Conservation (phyloP, 192 early-diverging fungal genomes). For the Umbelopsis isabellina region DNA sequence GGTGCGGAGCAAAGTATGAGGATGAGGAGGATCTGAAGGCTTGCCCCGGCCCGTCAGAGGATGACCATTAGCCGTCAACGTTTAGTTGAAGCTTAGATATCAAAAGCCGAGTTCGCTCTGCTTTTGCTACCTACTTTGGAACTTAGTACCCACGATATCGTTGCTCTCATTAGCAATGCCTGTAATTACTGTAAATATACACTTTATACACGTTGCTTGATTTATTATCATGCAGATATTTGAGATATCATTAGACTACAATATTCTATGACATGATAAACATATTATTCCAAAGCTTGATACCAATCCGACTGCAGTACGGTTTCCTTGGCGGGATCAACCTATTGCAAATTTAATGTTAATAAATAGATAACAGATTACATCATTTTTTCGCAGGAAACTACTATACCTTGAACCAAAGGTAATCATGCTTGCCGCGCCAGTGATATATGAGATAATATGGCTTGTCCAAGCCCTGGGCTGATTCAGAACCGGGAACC, state of each 20-base stretch:
- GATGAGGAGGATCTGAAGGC: conserved; percentile 55
- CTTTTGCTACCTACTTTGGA: too few species aligned
- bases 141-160: too few species aligned
- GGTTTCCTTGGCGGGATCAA: conserved; percentile 48
- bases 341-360: conserved; percentile 25
- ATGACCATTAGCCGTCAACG: conserved; percentile 51
- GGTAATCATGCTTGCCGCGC: conserved; percentile 44
- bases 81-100: too few species aligned
- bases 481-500: conserved; percentile 3
- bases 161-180: not conserved
- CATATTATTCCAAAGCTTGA: not conserved
- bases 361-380: not conserved
- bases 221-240: not conserved
- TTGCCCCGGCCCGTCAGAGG: conserved; percentile 66
- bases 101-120: too few species aligned
- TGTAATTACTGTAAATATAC: conserved; percentile 3
- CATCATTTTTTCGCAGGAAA: too few species aligned
- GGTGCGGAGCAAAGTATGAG: conserved; percentile 63
- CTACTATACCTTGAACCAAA: conserved; percentile 40
- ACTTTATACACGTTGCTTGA: not conserved
- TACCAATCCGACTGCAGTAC: conserved; percentile 39
- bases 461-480: conserved; percentile 3
- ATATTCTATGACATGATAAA: not conserved
- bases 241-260: not conserved
- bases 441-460: conserved; percentile 37